Evolutionary conservation across 75 land plant species (phyloP), one percentile per base, ranked within the genome.

Genomic region (Azolla pinnata): DNA sequence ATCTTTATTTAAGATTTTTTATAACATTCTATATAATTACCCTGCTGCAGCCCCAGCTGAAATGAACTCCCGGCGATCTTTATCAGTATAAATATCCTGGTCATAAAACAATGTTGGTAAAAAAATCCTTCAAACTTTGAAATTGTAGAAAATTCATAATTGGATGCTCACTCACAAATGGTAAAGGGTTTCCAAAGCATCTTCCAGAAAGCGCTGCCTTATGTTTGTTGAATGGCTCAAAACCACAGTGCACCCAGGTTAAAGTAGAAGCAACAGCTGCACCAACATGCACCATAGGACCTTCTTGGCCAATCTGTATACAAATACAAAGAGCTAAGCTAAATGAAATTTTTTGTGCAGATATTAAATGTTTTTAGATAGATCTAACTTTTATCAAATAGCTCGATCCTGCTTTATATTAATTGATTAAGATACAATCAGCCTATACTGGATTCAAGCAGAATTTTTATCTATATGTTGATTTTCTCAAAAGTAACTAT

Each of bases 71-170:
- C 77, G 46, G 0, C 77, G 60, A 44, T 75, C 77, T 48, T 75
- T 70, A 44, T 75, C 77, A 70, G 70, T 75, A 52, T 75, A 64
- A 38, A 75, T 61, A 73, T 70, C 77, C 77, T 75, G 75, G 16
- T 44, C 19, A 2, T 50, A 1, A 38, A 33, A 42, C 26, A 25
- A 18, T 18, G 24, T 16, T 12, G n/a, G n/a, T n/a, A n/a, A n/a
- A n/a, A n/a, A n/a, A n/a, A n/a, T n/a, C n/a, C n/a, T n/a, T n/a
- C n/a, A n/a, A n/a, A n/a, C n/a, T n/a, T n/a, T n/a, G n/a, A n/a
- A n/a, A n/a, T n/a, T n/a, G n/a, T n/a, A n/a, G n/a, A n/a, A n/a
- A n/a, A n/a, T n/a, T n/a, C n/a, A n/a, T n/a, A n/a, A n/a, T n/a
- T n/a, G n/a, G n/a, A n/a, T n/a, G n/a, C n/a, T n/a, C n/a, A 54